Evolutionary conservation across 305 asterid genomes (phyloP).

Genomic region (Ajuga reptans): DNA sequence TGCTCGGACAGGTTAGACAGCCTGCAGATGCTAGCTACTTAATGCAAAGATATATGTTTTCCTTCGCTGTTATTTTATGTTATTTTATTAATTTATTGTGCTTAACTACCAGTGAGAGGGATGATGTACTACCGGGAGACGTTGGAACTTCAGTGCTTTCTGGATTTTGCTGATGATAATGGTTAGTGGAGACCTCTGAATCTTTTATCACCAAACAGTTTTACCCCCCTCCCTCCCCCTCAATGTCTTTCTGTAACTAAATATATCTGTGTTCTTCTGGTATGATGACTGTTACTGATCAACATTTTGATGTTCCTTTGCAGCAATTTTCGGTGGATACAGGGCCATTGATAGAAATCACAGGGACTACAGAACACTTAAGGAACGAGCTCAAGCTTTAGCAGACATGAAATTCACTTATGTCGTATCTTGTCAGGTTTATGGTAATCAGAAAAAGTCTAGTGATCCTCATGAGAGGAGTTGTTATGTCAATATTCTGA

Average conservation of each 20-base stretch:
- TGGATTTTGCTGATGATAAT: slow-evolving; percentile 77
- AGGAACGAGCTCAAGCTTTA: slow-evolving; percentile 71
- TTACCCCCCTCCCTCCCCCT: not conserved
- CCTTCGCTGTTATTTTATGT: not conserved
- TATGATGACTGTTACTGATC: slow-evolving; percentile 12
- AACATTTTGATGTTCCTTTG: slow-evolving; percentile 17
- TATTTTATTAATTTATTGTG: slow-evolving; percentile 13
- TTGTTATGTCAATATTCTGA: slow-evolving; percentile 74
- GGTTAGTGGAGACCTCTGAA: slow-evolving; percentile 44
- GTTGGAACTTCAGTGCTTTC: slow-evolving; percentile 89
- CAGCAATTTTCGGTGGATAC: slow-evolving; percentile 84
- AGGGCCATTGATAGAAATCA: slow-evolving; percentile 53
- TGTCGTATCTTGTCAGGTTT: slow-evolving; percentile 91
- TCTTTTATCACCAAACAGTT: not conserved
- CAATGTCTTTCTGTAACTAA: slow-evolving; percentile 14
- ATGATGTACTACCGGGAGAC: slow-evolving; percentile 98
- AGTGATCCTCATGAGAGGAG: slow-evolving; percentile 59
- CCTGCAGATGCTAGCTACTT: slow-evolving; percentile 11
- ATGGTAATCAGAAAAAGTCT: slow-evolving; percentile 93
- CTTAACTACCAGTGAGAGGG: slow-evolving; percentile 69
- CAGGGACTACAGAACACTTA: slow-evolving; percentile 42
- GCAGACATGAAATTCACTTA: slow-evolving; percentile 97
- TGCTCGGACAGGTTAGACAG: slow-evolving; percentile 77
- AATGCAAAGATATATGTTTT: not conserved
- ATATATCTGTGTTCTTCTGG: not conserved